Conservation (phyloP, 2,329 filamentous ascomycete genomes). For the Clarireedia paspali region DNA sequence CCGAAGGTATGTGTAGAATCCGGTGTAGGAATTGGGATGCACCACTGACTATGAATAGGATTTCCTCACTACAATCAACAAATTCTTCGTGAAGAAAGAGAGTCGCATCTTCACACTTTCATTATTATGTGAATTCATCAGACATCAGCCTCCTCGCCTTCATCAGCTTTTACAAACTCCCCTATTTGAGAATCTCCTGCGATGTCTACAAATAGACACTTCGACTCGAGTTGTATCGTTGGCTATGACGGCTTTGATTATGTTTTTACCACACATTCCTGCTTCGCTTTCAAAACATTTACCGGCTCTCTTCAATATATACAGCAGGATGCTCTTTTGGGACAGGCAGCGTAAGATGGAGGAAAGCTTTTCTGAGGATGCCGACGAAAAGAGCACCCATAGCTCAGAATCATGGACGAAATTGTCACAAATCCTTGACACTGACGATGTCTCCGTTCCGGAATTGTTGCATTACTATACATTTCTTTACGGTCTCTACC, state of each 20-base stretch:
- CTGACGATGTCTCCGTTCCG: conserved; percentile 53
- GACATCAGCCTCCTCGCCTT: conserved; percentile 71
- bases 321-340: conserved; percentile 75
- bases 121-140: conserved; percentile 65
- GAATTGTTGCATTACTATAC: conserved; percentile 72
- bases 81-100: conserved; percentile 55
- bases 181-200: conserved; percentile 62
- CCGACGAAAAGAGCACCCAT: conserved; percentile 31
- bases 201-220: conserved; percentile 68
- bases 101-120: conserved; percentile 57
- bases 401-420: conserved; percentile 54
- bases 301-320: conserved; percentile 72
- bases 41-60: conserved; percentile 38
- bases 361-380: conserved; percentile 7
- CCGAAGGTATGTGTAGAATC: conserved; percentile 44
- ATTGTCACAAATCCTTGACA: conserved; percentile 51
- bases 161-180: conserved; percentile 64
- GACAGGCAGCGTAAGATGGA: conserved; percentile 35
- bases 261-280: conserved; percentile 77
- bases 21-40: conserved; percentile 4
- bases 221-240: conserved; percentile 71
- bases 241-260: conserved; percentile 66
- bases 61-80: conserved; percentile 58
- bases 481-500: conserved; percentile 75
- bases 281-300: conserved; percentile 61